phyloP scores from a whole-genome alignment of 306 rosid genomes.

The Calophaca sinica region DNA sequence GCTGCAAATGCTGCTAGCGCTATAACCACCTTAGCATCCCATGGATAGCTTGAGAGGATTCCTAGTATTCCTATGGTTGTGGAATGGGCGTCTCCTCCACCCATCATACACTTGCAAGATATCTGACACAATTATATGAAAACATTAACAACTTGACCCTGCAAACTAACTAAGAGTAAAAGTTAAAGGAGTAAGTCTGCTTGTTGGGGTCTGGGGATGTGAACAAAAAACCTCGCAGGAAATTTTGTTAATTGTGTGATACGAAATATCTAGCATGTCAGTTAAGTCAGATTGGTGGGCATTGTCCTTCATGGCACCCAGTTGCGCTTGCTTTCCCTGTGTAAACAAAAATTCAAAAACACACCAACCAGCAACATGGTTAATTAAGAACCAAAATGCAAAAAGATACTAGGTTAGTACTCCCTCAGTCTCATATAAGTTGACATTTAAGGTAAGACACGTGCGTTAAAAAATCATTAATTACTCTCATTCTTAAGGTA shows the following conservation, averaged over 20 bases:
- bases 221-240: constrained; percentile 63
- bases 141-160: not conserved
- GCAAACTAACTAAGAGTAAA: not conserved
- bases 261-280: constrained; percentile 54
- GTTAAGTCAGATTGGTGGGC: constrained; percentile 42
- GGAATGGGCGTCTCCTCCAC: constrained; percentile 63
- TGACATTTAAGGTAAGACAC: too few relatives aligned
- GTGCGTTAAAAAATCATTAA: too few relatives aligned
- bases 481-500: too few relatives aligned
- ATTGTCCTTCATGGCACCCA: constrained; percentile 45
- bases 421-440: not conserved
- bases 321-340: constrained; percentile 48
- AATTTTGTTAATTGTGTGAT: constrained; percentile 54
- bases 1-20: constrained; percentile 68
- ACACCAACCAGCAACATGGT: not conserved
- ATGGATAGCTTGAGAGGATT: constrained; percentile 59
- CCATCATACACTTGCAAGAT: constrained; percentile 53
- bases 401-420: not conserved
- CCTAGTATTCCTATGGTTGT: constrained; percentile 62
- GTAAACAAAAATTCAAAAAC: not conserved
- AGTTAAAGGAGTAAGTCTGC: not conserved
- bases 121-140: constrained; percentile 54
- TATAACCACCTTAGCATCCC: constrained; percentile 76
- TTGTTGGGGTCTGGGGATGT: not conserved
- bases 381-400: constrained; percentile 15